phyloP scores from a whole-genome alignment of 164 flowering plant species.

The Buxus sempervirens region DNA sequence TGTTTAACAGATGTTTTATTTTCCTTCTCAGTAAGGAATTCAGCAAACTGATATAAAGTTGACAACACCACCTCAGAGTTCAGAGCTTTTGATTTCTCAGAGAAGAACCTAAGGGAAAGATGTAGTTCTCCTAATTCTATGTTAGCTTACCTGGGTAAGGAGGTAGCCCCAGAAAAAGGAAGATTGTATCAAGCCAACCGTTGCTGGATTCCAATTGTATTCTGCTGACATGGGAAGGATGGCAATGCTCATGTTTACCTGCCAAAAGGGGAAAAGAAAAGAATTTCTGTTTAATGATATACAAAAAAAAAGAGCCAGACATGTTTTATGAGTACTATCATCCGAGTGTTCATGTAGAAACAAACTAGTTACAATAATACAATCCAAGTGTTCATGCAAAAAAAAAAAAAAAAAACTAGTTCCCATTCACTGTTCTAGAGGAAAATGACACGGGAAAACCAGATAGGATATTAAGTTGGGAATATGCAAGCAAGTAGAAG shows the following conservation, averaged over 20 bases:
- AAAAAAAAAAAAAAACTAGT: too few relatives aligned
- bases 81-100: not conserved
- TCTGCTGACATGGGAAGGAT: constrained; percentile 97
- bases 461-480: too few relatives aligned
- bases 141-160: constrained; percentile 74
- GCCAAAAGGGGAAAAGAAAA: constrained; percentile 25
- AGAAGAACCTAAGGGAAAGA: not conserved
- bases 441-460: not conserved
- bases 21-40: not conserved
- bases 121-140: not conserved
- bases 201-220: constrained; percentile 72
- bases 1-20: not conserved
- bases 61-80: not conserved
- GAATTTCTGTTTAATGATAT: too few relatives aligned
- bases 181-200: constrained; percentile 96
- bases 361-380: too few relatives aligned
- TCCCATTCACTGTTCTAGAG: not conserved
- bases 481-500: not conserved
- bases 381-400: too few relatives aligned
- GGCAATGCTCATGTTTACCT: constrained; percentile 99
- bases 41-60: not conserved
- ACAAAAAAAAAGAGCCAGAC: not conserved
- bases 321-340: not conserved
- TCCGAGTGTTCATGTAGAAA: too few relatives aligned
- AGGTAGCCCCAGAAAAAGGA: constrained; percentile 99